Evolutionary conservation across 345 rosid species (phyloP).

Genomic region (Litchi chinensis): DNA sequence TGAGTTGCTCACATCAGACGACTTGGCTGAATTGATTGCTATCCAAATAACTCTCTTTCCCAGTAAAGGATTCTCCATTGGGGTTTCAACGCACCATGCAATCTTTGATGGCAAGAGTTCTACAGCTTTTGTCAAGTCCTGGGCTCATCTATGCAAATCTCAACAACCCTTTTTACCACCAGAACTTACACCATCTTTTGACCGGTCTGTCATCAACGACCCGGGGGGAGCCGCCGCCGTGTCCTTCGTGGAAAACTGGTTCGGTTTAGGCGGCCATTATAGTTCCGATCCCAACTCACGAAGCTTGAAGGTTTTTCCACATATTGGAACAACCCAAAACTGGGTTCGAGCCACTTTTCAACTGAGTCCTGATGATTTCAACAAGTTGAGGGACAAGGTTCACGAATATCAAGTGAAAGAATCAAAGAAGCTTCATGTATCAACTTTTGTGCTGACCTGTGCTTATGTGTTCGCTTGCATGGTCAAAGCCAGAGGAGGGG

Average conservation of each 20-base stretch:
- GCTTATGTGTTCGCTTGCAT: slow-evolving; percentile 25
- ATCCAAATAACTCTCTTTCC: slow-evolving; percentile 29
- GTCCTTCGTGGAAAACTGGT: not conserved
- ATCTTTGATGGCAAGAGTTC: slow-evolving; percentile 16
- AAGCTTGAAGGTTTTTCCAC: not conserved
- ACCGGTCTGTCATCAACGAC: slow-evolving; percentile 29
- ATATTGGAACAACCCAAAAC: not conserved
- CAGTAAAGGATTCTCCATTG: slow-evolving; percentile 22
- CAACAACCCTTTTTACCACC: not conserved
- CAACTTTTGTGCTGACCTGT: slow-evolving; percentile 29
- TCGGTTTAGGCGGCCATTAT: not conserved
- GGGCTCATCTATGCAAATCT: slow-evolving; percentile 24
- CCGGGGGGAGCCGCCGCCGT: slow-evolving; percentile 5
- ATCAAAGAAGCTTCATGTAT: slow-evolving; percentile 21
- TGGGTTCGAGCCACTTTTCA: slow-evolving; percentile 25
- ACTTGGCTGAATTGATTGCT: slow-evolving; percentile 3
- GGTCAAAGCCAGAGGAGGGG: slow-evolving; percentile 26
- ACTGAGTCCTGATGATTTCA: slow-evolving; percentile 4
- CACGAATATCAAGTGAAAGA: not conserved
- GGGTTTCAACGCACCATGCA: slow-evolving; percentile 13
- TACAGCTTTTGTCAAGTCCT: slow-evolving; percentile 18
- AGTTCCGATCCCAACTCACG: not conserved
- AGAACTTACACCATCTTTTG: slow-evolving; percentile 29
- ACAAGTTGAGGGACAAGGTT: slow-evolving; percentile 19
- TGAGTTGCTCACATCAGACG: slow-evolving; percentile 25